Conservation (phyloP, 305 asterid genomes). For the Vinca major region DNA sequence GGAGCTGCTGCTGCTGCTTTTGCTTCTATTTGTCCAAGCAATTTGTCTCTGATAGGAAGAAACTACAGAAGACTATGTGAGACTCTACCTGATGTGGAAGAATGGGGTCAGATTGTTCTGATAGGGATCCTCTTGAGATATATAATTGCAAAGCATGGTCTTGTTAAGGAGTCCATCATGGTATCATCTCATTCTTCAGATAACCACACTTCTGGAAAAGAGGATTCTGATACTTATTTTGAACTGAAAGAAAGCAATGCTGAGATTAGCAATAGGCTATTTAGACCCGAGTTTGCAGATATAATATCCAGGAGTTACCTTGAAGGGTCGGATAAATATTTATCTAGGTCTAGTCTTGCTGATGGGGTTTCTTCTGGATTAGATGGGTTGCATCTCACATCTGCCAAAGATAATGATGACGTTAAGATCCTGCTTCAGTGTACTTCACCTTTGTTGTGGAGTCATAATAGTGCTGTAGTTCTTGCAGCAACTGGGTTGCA, state of each 20-base stretch:
- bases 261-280: slow-evolving; percentile 27
- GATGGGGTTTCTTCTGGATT: slow-evolving; percentile 37
- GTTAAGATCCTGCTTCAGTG: slow-evolving; percentile 78
- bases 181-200: slow-evolving; percentile 25
- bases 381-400: slow-evolving; percentile 46
- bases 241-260: slow-evolving; percentile 23
- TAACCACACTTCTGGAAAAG: slow-evolving; percentile 32
- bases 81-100: slow-evolving; percentile 95
- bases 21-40: slow-evolving; percentile 84
- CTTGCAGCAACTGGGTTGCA: slow-evolving; percentile 97
- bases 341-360: slow-evolving; percentile 48
- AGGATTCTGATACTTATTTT: slow-evolving; percentile 33
- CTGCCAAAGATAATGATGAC: slow-evolving; percentile 71
- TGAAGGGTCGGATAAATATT: slow-evolving; percentile 84
- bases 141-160: slow-evolving; percentile 86
- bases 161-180: slow-evolving; percentile 85
- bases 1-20: slow-evolving; percentile 98
- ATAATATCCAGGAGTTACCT: slow-evolving; percentile 75
- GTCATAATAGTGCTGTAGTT: slow-evolving; percentile 89
- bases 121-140: slow-evolving; percentile 76
- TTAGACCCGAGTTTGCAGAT: slow-evolving; percentile 47
- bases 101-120: slow-evolving; percentile 93
- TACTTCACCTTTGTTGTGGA: slow-evolving; percentile 81
- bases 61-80: slow-evolving; percentile 73
- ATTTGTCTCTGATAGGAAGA: slow-evolving; percentile 69